Evolutionary conservation across 2,329 filamentous ascomycete species (phyloP), one percentile per base, ranked within the genome.

Genomic region (Aureobasidium sp.): DNA sequence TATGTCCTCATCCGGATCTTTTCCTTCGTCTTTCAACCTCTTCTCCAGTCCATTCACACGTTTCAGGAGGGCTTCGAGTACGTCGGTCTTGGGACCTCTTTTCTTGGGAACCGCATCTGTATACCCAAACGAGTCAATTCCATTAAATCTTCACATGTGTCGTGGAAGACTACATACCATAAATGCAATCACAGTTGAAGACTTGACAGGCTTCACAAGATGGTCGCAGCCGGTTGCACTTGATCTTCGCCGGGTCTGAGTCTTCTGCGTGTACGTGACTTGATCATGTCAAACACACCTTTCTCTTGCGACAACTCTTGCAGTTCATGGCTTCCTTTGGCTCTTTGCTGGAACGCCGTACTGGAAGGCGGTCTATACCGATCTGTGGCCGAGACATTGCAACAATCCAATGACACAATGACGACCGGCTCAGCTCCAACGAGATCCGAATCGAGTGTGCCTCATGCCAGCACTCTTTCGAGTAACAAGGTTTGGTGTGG

Each of bases 251-350:
- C 60, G n/a, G 40, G 22, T 44, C 50, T 60, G 52, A 64, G 66
- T 61, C 45, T 58, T 24, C 22, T 17, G 40, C 31, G 22, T 19
- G 24, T 47, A 48, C 27, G 45, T 44, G 22, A 37, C 33, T 27
- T 54, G 17, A 63, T 53, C 47, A 57, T 19, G 15, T 8, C 40
- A n/a, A 8, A 60, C 78, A 52, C 75, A 93, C 90, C 87, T 96
- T 96, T 77, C 91, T 83, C 76, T 95, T 95, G 68, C 91, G 85
- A 79, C 91, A 96, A 62, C 90, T 94, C 75, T 96, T 95, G 84
- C 91, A 96, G 74, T 96, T 96, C 91, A 96, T 96, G 37, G 89
- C 89, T 79, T 95, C 91, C 69, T 89, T 85, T 44, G 89, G 89
- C 73, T 94, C 89, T 69, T 84, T 87, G 74, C 82, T 85, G 75